Percentiles rank a stretch among this genome's conserved stretches.
These are phyloP conservation scores for Camelina neglecta DNA, from an alignment of 345 rosid genomes.

Conservation along the genomic window DNA sequence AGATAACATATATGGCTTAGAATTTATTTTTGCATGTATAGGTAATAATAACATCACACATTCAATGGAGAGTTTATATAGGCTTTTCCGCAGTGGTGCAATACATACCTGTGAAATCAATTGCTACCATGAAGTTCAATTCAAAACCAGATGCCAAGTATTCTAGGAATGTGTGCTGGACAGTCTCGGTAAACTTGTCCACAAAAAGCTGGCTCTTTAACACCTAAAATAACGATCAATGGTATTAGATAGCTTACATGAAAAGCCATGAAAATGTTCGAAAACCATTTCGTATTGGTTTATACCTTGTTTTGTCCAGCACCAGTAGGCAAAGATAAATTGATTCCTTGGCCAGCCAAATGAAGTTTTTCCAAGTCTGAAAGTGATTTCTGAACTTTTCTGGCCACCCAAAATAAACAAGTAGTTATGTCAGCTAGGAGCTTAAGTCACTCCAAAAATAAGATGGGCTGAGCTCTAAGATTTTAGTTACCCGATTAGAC, in stretches of 20 bases:
- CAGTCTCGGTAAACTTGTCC: constrained; percentile 70
- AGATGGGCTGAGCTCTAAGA: constrained; percentile 5
- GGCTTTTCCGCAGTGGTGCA: constrained; percentile 24
- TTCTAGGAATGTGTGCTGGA: constrained; percentile 79
- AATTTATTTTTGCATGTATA: background rate
- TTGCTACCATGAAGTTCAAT: constrained; percentile 92
- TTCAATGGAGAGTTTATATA: background rate
- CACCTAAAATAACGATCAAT: constrained; percentile 44
- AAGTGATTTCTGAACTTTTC: constrained; percentile 78
- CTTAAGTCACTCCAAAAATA: constrained; percentile 14
- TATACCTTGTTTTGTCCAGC: constrained; percentile 70
- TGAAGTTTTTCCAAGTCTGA: constrained; percentile 73
- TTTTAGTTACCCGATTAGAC: constrained; percentile 40
- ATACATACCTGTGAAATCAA: constrained; percentile 88
- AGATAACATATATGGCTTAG: background rate
- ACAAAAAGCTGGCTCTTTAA: constrained; percentile 80
- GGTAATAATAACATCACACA: background rate
- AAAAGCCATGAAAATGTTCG: constrained; percentile 21
- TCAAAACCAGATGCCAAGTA: constrained; percentile 85
- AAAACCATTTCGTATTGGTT: constrained; percentile 14
- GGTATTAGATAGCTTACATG: constrained; percentile 28
- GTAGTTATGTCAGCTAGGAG: constrained; percentile 37
- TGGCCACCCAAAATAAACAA: constrained; percentile 47
- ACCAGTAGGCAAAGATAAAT: constrained; percentile 52
- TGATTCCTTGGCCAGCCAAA: constrained; percentile 56